Conservation (phyloP, 306 rosid genomes). For the Dalbergia oliveri region DNA sequence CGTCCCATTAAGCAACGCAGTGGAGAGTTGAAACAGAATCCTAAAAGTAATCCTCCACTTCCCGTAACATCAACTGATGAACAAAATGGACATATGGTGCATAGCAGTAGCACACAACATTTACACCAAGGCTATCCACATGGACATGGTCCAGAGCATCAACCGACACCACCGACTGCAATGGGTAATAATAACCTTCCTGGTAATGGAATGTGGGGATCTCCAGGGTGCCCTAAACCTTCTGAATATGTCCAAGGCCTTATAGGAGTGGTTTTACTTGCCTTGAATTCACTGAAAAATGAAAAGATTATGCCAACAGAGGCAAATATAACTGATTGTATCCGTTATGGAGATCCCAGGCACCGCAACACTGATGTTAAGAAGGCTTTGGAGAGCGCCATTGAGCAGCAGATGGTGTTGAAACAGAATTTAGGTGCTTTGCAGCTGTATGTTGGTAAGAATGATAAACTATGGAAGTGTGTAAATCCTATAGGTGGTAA, state of each 20-base stretch:
- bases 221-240: conserved; percentile 76
- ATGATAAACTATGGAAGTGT: conserved; percentile 83
- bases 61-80: conserved; percentile 53
- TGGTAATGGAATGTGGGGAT: conserved; percentile 75
- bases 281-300: conserved; percentile 75
- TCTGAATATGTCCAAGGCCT: conserved; percentile 84
- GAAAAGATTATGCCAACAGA: conserved; percentile 89
- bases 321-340: conserved; percentile 80
- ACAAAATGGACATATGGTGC: conserved; percentile 61
- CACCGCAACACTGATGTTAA: conserved; percentile 80
- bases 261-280: conserved; percentile 82
- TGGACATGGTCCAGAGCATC: conserved; percentile 59
- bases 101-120: conserved; percentile 58
- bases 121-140: conserved; percentile 58
- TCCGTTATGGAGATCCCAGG: conserved; percentile 84
- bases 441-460: conserved; percentile 79
- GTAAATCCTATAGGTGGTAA: conserved; percentile 71
- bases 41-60: conserved; percentile 51
- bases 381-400: conserved; percentile 83
- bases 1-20: conserved; percentile 52
- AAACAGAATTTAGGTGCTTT: conserved; percentile 81
- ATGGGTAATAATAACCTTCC: conserved; percentile 52
- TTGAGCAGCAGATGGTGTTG: conserved; percentile 83
- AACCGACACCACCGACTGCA: conserved; percentile 47
- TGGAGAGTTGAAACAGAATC: conserved; percentile 64